These are phyloP conservation scores for Eutrema japonicum DNA, from an alignment of 345 rosid genomes.

Conservation along the genomic window DNA sequence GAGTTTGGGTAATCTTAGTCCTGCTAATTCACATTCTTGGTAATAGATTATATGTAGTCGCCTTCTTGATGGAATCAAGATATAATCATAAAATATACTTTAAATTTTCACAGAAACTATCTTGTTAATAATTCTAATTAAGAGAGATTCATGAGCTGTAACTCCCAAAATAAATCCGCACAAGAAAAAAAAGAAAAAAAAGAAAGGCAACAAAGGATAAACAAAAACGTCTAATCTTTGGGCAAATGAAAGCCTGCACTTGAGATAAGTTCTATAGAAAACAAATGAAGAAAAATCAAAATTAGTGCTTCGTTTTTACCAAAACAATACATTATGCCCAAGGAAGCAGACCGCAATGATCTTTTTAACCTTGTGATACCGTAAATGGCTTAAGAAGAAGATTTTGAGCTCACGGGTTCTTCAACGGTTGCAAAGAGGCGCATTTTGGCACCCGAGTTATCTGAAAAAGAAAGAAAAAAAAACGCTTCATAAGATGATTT, in stretches of 20 bases:
- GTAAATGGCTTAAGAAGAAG: conserved; percentile 13
- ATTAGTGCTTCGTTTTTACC: conserved; percentile 8
- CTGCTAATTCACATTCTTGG: neutral
- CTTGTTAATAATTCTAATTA: neutral
- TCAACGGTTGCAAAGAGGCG: conserved; percentile 16
- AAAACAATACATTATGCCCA: conserved; percentile 27
- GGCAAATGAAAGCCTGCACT: conserved; percentile 31
- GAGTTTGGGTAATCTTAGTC: no score
- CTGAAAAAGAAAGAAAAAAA: neutral
- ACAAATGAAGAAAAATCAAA: conserved; percentile 19
- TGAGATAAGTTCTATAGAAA: conserved; percentile 21
- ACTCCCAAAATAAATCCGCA: conserved; percentile 24
- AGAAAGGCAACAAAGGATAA: neutral
- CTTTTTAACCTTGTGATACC: conserved; percentile 5
- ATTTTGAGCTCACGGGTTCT: conserved; percentile 29
- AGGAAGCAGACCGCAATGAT: conserved; percentile 23
- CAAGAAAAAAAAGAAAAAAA: neutral
- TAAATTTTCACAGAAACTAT: neutral
- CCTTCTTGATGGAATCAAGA: neutral
- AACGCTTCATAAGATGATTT: neutral
- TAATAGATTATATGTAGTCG: neutral
- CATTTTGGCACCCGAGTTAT: conserved; percentile 1
- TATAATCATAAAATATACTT: neutral
- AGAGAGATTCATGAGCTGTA: conserved; percentile 9
- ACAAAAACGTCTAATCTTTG: conserved; percentile 37